Conservation (phyloP, 2,329 filamentous ascomycete species). For the Thermothelomyces thermophilus region DNA sequence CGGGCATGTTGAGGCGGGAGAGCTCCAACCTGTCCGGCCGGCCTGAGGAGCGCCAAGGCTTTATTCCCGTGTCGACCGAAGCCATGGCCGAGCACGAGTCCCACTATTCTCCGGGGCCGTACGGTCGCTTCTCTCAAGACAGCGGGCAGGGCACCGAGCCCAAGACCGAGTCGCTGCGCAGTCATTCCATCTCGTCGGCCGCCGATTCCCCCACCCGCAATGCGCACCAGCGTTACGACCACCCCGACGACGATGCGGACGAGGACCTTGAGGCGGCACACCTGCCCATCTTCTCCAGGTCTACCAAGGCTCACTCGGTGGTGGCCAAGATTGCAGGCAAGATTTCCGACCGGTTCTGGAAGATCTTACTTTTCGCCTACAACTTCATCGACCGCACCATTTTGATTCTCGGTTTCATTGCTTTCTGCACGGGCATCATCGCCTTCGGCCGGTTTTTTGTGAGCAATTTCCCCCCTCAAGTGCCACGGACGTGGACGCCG, state of each 20-base stretch:
- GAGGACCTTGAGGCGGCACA: constrained; percentile 41
- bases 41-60: constrained; percentile 47
- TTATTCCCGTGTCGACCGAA: constrained; percentile 55
- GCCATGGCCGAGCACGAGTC: constrained; percentile 47
- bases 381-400: constrained; percentile 68
- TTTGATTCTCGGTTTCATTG: constrained; percentile 69
- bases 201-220: constrained; percentile 39
- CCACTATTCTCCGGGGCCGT: constrained; percentile 33
- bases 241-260: constrained; percentile 39
- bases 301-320: constrained; percentile 44
- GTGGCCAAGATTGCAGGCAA: constrained; percentile 47
- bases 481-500: background rate
- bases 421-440: constrained; percentile 64
- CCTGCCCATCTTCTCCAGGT: constrained; percentile 35
- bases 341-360: constrained; percentile 51
- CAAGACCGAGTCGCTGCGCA: constrained; percentile 59
- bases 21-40: background rate
- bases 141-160: constrained; percentile 70
- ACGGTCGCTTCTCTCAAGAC: constrained; percentile 57
- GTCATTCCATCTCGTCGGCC: constrained; percentile 57
- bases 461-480: constrained; percentile 37
- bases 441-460: constrained; percentile 81
- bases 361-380: constrained; percentile 54
- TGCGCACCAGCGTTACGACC: constrained; percentile 40
- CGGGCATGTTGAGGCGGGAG: constrained; percentile 35